Conservation (phyloP, 306 rosid species). For the Quercus gilva region DNA sequence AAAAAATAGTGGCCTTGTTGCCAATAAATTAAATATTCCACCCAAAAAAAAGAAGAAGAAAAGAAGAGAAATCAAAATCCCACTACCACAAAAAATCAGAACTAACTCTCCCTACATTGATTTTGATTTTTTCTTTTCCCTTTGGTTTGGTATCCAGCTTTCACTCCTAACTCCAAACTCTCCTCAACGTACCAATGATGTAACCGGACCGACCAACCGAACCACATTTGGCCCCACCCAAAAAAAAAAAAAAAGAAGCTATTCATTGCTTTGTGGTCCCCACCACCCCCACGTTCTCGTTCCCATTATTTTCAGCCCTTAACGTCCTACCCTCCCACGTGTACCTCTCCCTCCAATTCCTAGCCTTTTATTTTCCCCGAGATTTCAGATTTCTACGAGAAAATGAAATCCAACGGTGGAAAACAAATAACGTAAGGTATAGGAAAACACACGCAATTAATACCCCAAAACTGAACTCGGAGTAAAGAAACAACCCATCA, state of each 20-base stretch:
- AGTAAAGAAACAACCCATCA: slow-evolving; percentile 1
- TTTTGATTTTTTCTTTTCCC: too few relatives aligned
- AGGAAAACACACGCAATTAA: slow-evolving; percentile 5
- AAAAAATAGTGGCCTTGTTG: not conserved
- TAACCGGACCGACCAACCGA: slow-evolving; percentile 35
- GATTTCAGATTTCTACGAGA: not conserved
- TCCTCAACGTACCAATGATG: slow-evolving; percentile 20
- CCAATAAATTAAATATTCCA: not conserved
- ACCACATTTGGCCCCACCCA: slow-evolving; percentile 28
- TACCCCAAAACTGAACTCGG: not conserved
- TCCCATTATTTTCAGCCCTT: slow-evolving; percentile 28
- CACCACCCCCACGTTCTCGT: slow-evolving; percentile 49
- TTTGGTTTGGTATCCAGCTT: too few relatives aligned
- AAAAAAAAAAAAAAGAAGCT: not conserved
- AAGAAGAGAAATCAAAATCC: not conserved
- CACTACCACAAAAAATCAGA: too few relatives aligned
- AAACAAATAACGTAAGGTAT: not conserved
- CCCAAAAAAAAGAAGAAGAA: not conserved
- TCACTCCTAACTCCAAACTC: not conserved
- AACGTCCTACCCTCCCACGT: slow-evolving; percentile 40
- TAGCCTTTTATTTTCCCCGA: slow-evolving; percentile 6
- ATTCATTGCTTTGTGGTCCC: slow-evolving; percentile 44
- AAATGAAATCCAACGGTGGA: slow-evolving; percentile 3
- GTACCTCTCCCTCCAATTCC: slow-evolving; percentile 26
- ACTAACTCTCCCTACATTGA: too few relatives aligned